Evolutionary conservation across 257 asterid species (phyloP).

Genomic region (Petunia secreta): DNA sequence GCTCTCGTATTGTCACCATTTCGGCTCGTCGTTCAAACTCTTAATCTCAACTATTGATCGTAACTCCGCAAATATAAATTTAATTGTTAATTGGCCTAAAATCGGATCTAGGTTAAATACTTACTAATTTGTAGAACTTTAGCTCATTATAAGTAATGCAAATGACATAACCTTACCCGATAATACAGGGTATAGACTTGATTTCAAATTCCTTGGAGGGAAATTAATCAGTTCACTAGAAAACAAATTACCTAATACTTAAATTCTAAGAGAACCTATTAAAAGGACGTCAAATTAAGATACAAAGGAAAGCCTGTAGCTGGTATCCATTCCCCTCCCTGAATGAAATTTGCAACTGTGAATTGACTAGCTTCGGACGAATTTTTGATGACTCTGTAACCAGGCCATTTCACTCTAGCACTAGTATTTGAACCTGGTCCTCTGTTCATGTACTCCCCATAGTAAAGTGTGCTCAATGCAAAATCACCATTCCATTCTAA

Average conservation of each 20-base stretch:
- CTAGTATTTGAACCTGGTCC: background rate
- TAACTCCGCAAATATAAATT: too few relatives aligned
- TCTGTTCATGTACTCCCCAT: background rate
- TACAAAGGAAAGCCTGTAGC: background rate
- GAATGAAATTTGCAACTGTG: slow-evolving; percentile 5
- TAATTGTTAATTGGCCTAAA: too few relatives aligned
- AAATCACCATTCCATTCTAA: slow-evolving; percentile 5
- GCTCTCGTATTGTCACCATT: too few relatives aligned
- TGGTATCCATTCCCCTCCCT: slow-evolving; percentile 2
- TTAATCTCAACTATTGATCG: too few relatives aligned
- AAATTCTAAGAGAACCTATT: background rate
- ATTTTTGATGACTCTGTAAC: background rate
- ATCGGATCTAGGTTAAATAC: too few relatives aligned
- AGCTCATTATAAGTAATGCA: too few relatives aligned
- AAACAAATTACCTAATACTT: background rate
- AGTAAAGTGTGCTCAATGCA: background rate
- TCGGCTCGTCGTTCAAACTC: too few relatives aligned
- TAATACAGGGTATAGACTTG: too few relatives aligned
- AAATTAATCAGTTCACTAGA: background rate
- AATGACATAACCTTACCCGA: too few relatives aligned
- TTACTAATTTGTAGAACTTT: too few relatives aligned
- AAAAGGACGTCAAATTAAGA: background rate
- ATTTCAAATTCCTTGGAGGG: too few relatives aligned
- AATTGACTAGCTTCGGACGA: background rate
- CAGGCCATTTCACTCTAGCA: slow-evolving; percentile 2